Base-by-base conservation (phyloP, 805 yeast species). In the Kuraishia borneana region DNA sequence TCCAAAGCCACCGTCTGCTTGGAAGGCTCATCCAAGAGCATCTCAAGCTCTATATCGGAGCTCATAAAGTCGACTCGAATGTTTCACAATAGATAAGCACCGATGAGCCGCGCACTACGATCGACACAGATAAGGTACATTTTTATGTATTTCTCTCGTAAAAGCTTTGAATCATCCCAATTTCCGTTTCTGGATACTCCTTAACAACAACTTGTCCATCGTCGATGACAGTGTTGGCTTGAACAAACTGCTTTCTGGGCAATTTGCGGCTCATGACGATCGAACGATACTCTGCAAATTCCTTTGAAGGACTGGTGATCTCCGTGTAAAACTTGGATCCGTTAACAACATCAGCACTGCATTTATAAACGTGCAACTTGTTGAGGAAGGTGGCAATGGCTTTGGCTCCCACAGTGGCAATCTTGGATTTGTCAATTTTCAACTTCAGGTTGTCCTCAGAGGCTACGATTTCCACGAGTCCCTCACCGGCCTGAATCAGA, bases 171-270 rank as follows among this genome's bases (percentile, higher is more conserved):
- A 85, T 80, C 81, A 85, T 68, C 19, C 94, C 95, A 23, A 63
- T 61, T 43, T 75, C 76, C 9, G 76, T 65, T 50, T 82, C 89
- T 19, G 72, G 77, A 46, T 85, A 85, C 50, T 83, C 94, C 37
- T 63, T 66, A n/a, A 84, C 63, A 27, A 57, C 65, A 21, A 79
- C 75, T 5, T 51, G 53, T 6, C 56, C 64, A 4, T 55, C 66
- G 5, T 38, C 34, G 10, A 51, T 43, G 30, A 73, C 41, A 6
- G 94, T 80, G 56, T 85, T 85, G 19, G 87, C 83, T 57, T 85
- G 96, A 37, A 85, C 74, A 44, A 79, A 70, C 53, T 83, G 94
- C 54, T 76, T 79, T 54, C 96, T 72, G 41, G 96, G 94, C 45
- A 79, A 64, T 57, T 83, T 82, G 52, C 82, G 79, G 30, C 61